Conservation (phyloP, 352 stramenopile genomes). For the Phytophthora uliginosa region DNA sequence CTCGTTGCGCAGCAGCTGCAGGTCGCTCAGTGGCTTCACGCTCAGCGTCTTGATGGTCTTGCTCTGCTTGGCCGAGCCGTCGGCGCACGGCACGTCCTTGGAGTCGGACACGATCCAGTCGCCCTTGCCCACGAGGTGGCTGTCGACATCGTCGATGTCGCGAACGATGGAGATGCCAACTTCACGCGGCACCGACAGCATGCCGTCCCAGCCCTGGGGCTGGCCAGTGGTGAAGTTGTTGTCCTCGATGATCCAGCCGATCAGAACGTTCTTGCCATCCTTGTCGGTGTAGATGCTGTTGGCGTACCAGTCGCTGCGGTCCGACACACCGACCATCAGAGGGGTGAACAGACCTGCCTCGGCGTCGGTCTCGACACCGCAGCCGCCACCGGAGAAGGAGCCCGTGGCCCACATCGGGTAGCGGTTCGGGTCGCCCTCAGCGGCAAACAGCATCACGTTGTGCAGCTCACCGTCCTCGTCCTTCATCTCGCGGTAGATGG, state of each 20-base stretch:
- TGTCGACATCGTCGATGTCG: slow-evolving; percentile 59
- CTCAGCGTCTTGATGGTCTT: slow-evolving; percentile 80
- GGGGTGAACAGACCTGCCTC: neutral
- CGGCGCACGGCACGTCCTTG: slow-evolving; percentile 38
- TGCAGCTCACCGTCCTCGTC: neutral
- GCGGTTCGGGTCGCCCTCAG: neutral
- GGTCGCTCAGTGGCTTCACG: slow-evolving; percentile 54
- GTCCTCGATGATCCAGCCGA: slow-evolving; percentile 75
- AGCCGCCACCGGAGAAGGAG: neutral
- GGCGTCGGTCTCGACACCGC: neutral
- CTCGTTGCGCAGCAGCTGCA: slow-evolving; percentile 58
- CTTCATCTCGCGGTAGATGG: neutral
- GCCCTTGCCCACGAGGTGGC: slow-evolving; percentile 53
- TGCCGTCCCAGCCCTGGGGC: slow-evolving; percentile 60
- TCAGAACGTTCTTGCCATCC: slow-evolving; percentile 63
- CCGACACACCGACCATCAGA: slow-evolving; percentile 68
- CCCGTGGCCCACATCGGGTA: slow-evolving; percentile 2
- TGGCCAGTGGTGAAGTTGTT: slow-evolving; percentile 56
- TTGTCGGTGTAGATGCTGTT: slow-evolving; percentile 77
- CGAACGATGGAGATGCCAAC: slow-evolving; percentile 61
- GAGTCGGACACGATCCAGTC: slow-evolving; percentile 69
- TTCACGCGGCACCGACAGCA: slow-evolving; percentile 66
- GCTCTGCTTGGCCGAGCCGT: slow-evolving; percentile 35
- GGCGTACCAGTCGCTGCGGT: slow-evolving; percentile 77
- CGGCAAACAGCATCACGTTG: neutral